Evolutionary conservation across 106 monocot species (phyloP).

Genomic region (Dactylorhiza incarnata): DNA sequence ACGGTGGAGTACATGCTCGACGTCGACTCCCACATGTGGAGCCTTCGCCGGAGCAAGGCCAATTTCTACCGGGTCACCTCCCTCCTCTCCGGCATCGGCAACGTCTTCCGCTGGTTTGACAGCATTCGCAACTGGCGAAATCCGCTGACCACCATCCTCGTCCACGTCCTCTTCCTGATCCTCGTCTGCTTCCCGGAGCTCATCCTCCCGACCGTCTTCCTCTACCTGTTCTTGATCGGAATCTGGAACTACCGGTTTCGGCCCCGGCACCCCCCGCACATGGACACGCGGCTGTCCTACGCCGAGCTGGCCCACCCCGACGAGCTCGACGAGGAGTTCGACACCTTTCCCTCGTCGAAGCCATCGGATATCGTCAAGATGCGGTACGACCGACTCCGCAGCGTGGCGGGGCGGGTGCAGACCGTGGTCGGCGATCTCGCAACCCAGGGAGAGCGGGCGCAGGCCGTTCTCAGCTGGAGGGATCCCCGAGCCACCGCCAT

Average conservation of each 20-base stretch:
- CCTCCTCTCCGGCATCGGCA: constrained; percentile 24
- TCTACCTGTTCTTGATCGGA: constrained; percentile 50
- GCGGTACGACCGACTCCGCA: constrained; percentile 49
- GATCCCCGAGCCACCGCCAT: constrained; percentile 52
- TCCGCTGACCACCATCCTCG: constrained; percentile 36
- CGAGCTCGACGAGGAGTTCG: constrained; percentile 92
- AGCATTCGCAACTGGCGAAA: constrained; percentile 47
- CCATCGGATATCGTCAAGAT: constrained; percentile 28
- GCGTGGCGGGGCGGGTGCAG: constrained; percentile 42
- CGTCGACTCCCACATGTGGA: constrained; percentile 49
- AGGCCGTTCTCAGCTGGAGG: constrained; percentile 50
- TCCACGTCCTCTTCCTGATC: constrained; percentile 41
- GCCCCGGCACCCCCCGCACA: constrained; percentile 43
- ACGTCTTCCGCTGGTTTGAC: constrained; percentile 28
- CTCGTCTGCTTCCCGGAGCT: constrained; percentile 50
- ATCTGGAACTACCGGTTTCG: constrained; percentile 44
- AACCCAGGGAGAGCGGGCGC: constrained; percentile 43
- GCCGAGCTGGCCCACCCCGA: constrained; percentile 42
- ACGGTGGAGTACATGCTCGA: constrained; percentile 58
- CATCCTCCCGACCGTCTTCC: constrained; percentile 47
- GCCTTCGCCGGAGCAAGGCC: constrained; percentile 49
- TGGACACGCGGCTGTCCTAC: constrained; percentile 48
- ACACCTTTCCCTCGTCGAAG: constrained; percentile 52
- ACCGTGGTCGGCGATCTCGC: constrained; percentile 52
- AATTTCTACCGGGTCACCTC: constrained; percentile 45